Evolutionary conservation across 163 green algal species (phyloP).

Genomic region (Trebouxia gelatinosa): DNA sequence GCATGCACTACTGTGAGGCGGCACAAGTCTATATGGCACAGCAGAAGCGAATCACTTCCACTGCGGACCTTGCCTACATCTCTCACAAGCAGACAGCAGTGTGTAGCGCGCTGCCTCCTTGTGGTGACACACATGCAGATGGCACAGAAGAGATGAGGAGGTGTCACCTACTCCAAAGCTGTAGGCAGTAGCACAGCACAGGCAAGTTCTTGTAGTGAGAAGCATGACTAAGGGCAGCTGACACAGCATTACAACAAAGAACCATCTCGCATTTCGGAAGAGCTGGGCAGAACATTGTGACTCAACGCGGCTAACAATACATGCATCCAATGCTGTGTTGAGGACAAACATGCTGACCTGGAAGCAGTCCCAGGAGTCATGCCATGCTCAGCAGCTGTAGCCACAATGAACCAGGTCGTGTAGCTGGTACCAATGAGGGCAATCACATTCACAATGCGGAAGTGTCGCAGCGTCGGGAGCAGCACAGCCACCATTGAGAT

Average conservation of each 20-base stretch:
- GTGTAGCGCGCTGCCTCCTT: no score
- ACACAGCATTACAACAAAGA: background rate
- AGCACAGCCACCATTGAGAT: background rate
- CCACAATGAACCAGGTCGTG: conserved; percentile 2
- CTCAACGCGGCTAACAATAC: background rate
- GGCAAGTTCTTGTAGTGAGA: background rate
- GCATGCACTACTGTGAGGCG: no score
- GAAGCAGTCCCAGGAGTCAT: background rate
- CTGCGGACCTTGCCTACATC: background rate
- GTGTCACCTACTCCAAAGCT: background rate
- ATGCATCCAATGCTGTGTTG: background rate
- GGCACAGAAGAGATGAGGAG: no score
- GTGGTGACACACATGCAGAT: no score
- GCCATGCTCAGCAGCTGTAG: conserved; percentile 1
- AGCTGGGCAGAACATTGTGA: background rate
- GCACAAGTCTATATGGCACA: no score
- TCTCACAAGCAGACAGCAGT: background rate
- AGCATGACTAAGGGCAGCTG: background rate
- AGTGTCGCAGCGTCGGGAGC: conserved; percentile 1
- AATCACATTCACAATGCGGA: conserved; percentile 8
- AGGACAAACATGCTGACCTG: background rate
- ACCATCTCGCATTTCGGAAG: background rate
- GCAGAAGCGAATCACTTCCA: no score
- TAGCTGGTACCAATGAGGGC: background rate
- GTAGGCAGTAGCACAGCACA: background rate